Evolutionary conservation across 805 yeast genomes (phyloP), one percentile per base, ranked within the genome.

Genomic region (Suhomyces faveliae): DNA sequence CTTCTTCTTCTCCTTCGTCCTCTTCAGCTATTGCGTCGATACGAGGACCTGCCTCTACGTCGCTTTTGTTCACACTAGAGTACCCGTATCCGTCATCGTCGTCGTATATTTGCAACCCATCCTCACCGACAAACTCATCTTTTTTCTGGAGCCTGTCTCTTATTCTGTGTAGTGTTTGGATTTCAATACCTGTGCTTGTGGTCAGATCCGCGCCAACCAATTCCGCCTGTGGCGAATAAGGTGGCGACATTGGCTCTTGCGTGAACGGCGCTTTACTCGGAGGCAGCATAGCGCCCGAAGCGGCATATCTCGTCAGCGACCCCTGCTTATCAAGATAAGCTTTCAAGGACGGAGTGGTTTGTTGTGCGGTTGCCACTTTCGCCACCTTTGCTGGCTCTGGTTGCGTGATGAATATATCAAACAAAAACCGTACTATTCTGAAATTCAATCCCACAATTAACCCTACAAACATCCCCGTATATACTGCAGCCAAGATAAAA

Each of bases 401-500:
- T 10, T 19, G 21, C 11, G 25, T 8, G 10, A 25, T 25, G 17
- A 49, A 25, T 40, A 46, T 19, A 9, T 46, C 33, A 41, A 53
- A 51, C 8, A 53, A 15, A 24, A 22, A 43, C 38, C 40, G 48
- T 11, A 53, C 46, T 20, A 51, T 22, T 40, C 33, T 37, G 29
- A 53, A 33, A 10, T 45, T 30, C 24, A 38, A 27, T 2, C 55
- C 53, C 13, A 33, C 43, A 13, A 51, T 11, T 2, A 49, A 15
- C 15, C 57, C 57, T 20, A 47, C 46, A 17, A 38, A 25, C 5
- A 51, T 10, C 5, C 57, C 57, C 5, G 47, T 45, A 23, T 49
- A 30, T 8, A 46, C 43, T 15, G 50, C 46, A 5, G 47, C 53
- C 13, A 51, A 38, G 1, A 41, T 13, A 29, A 47, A 53, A 33